Evolutionary conservation across 441 rosid genomes (phyloP).

Genomic region (Kokia cookei): DNA sequence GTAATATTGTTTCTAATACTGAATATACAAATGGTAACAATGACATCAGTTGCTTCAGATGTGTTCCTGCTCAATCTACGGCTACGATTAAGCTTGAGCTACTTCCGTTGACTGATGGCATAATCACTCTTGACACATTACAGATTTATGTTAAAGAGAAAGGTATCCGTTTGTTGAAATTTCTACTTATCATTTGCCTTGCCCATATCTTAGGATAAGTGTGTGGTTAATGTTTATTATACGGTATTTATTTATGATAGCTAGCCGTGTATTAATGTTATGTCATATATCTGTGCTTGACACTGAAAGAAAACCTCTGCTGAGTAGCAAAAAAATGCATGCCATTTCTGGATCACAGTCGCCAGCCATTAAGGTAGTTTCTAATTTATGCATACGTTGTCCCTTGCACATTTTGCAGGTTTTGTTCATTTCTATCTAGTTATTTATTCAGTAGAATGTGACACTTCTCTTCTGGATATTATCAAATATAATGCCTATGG

Average conservation of each 20-base stretch:
- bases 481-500: neutral
- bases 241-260: neutral
- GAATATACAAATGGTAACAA: slow-evolving; percentile 10
- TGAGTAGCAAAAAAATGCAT: neutral
- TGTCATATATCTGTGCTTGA: neutral
- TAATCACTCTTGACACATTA: slow-evolving; percentile 86
- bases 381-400: neutral
- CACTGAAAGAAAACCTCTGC: neutral
- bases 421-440: neutral
- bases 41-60: slow-evolving; percentile 41
- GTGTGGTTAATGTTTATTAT: neutral
- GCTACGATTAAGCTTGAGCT: slow-evolving; percentile 90
- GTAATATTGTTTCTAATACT: slow-evolving; percentile 3
- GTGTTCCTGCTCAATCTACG: slow-evolving; percentile 84
- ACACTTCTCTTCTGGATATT: neutral
- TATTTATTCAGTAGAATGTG: neutral
- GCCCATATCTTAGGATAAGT: neutral
- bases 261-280: neutral
- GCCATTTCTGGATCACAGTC: neutral
- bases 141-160: slow-evolving; percentile 89
- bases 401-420: neutral
- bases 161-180: slow-evolving; percentile 40
- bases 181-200: neutral
- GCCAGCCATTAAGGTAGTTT: neutral
- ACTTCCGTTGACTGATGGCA: slow-evolving; percentile 96